A percentile compares a stretch with the other conserved stretches of the same genome.
Evolutionary conservation across 805 yeast species (phyloP).

Genomic region (Saccharomycopsis oosterbeekiorum): DNA sequence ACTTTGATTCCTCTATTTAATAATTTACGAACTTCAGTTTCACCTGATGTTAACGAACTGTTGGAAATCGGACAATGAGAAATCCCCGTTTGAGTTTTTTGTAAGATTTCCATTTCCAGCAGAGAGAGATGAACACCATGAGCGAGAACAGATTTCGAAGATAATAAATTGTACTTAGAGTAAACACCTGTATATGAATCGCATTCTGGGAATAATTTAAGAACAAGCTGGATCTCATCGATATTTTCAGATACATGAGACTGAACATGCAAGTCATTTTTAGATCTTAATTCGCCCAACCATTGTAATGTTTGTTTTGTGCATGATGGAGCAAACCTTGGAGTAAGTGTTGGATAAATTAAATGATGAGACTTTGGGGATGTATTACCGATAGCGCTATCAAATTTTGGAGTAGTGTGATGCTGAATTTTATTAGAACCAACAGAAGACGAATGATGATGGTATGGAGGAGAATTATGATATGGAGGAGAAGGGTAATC

Average conservation of each 20-base stretch:
- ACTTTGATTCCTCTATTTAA: conserved; percentile 61
- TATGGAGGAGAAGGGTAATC: not conserved
- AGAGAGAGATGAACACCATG: conserved; percentile 75
- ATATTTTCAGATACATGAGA: conserved; percentile 85
- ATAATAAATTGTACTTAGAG: conserved; percentile 49
- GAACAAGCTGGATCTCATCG: conserved; percentile 67
- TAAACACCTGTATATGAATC: conserved; percentile 70
- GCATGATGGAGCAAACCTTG: conserved; percentile 90
- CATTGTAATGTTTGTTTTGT: conserved; percentile 48
- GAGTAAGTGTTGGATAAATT: conserved; percentile 74
- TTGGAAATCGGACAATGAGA: conserved; percentile 93
- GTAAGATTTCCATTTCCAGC: conserved; percentile 52
- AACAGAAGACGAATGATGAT: not conserved
- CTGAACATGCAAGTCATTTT: conserved; percentile 57
- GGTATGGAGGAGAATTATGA: not conserved
- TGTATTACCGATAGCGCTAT: conserved; percentile 18
- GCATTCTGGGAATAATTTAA: conserved; percentile 60
- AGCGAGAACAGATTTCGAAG: conserved; percentile 66
- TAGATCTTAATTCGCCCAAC: conserved; percentile 50
- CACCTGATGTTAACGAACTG: conserved; percentile 81
- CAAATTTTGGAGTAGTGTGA: conserved; percentile 40
- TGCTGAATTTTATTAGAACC: not conserved
- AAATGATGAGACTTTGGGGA: conserved; percentile 15
- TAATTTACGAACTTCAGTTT: conserved; percentile 68
- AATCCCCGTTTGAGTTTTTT: conserved; percentile 51